Conservation (phyloP, 2,329 filamentous ascomycete species). For the Lecanicillium sp. region DNA sequence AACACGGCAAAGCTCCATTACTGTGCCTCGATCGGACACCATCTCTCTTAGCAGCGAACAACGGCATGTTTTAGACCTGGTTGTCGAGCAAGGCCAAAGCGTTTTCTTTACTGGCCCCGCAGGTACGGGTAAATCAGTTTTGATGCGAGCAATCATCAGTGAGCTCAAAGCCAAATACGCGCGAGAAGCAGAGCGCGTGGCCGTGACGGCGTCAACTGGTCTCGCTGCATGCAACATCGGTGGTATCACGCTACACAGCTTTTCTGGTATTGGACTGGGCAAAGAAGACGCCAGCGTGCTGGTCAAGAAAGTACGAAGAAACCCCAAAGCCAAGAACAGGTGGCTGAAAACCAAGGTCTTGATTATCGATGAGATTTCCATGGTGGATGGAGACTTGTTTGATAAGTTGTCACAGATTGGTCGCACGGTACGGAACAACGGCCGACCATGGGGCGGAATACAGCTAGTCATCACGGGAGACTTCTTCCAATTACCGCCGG, state of each 20-base stretch:
- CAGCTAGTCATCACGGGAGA: constrained; percentile 94
- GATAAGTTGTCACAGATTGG: constrained; percentile 92
- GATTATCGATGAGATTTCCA: constrained; percentile 92
- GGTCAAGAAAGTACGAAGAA: constrained; percentile 84
- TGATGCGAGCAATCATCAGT: constrained; percentile 86
- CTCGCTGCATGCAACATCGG: constrained; percentile 95
- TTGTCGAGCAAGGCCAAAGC: constrained; percentile 73
- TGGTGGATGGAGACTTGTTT: constrained; percentile 96
- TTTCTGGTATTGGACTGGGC: constrained; percentile 88
- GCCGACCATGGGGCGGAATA: constrained; percentile 89
- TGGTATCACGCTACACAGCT: constrained; percentile 92
- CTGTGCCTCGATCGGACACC: constrained; percentile 31
- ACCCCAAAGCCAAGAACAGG: constrained; percentile 78
- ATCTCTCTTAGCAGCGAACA: constrained; percentile 84
- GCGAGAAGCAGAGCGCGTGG: constrained; percentile 75
- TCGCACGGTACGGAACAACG: constrained; percentile 79
- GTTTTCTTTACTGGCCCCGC: constrained; percentile 98
- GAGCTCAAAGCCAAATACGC: constrained; percentile 70
- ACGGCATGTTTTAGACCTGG: constrained; percentile 72
- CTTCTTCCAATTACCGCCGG: constrained; percentile 94
- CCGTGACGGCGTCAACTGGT: constrained; percentile 92
- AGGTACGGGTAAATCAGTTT: constrained; percentile 92
- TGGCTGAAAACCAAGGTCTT: constrained; percentile 87
- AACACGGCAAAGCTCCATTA: constrained; percentile 31
- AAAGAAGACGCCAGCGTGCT: constrained; percentile 78